Conservation (phyloP, 768 basidiomycete genomes). For the Omphalotus guepiniiformis region DNA sequence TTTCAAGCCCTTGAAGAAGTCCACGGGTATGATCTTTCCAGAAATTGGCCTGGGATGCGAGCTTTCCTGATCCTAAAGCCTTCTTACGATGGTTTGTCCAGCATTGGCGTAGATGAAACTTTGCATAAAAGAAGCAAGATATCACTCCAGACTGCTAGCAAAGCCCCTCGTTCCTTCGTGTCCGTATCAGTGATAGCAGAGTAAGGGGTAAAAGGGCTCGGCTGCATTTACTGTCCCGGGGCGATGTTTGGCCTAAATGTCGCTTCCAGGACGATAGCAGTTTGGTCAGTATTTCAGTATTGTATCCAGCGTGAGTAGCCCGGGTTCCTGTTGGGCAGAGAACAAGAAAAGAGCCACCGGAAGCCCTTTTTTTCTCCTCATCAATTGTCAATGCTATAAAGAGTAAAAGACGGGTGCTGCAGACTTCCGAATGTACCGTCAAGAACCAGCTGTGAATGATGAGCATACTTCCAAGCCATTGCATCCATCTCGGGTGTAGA, state of each 20-base stretch:
- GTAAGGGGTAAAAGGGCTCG: slow-evolving; percentile 19
- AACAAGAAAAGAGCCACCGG: slow-evolving; percentile 28
- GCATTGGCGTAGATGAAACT: slow-evolving; percentile 33
- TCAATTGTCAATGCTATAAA: slow-evolving; percentile 29
- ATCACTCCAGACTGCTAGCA: slow-evolving; percentile 23
- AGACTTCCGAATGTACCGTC: slow-evolving; percentile 21
- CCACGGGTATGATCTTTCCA: background rate
- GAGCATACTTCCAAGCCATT: slow-evolving; percentile 17
- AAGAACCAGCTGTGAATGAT: slow-evolving; percentile 15
- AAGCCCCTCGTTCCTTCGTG: slow-evolving; percentile 15
- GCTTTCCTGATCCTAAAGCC: slow-evolving; percentile 10
- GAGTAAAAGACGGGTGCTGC: slow-evolving; percentile 17
- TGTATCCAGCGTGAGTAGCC: slow-evolving; percentile 23
- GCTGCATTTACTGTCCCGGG: too few species aligned
- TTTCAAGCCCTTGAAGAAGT: background rate
- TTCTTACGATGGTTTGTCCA: slow-evolving; percentile 27
- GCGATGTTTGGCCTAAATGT: too few species aligned
- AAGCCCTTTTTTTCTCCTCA: slow-evolving; percentile 22
- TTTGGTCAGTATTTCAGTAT: slow-evolving; percentile 18
- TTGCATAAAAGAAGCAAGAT: slow-evolving; percentile 32
- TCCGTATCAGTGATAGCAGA: slow-evolving; percentile 32
- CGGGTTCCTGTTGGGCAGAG: slow-evolving; percentile 24
- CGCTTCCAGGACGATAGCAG: slow-evolving; percentile 21
- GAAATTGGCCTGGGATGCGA: background rate
- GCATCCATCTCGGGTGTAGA: slow-evolving; percentile 22